phyloP scores from a whole-genome alignment of 228 moss, liverwort and hornwort species.

The Sphagnum magellanicum region DNA sequence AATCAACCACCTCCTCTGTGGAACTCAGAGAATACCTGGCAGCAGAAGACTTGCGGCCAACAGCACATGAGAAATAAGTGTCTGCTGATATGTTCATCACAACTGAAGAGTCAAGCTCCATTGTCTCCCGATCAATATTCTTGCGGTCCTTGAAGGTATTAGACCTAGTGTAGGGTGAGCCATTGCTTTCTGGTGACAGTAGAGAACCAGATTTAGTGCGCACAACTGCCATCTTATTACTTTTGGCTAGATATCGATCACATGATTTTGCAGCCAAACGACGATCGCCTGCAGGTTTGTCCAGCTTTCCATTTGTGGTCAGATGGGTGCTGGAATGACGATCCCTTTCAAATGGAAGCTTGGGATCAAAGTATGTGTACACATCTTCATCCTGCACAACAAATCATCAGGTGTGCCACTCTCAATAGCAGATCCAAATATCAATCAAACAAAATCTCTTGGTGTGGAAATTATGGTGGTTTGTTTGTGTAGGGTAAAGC shows the following conservation, averaged over 20 bases:
- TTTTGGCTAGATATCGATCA: constrained; percentile 20
- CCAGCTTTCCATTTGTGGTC: constrained; percentile 22
- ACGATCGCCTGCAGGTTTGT: constrained; percentile 20
- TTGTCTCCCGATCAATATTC: constrained; percentile 12
- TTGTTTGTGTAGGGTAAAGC: no score
- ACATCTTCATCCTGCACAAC: constrained; percentile 67
- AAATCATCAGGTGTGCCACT: background rate
- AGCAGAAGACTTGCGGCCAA: constrained; percentile 71
- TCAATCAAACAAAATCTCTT: background rate
- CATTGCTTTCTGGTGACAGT: constrained; percentile 9
- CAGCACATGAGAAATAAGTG: constrained; percentile 89
- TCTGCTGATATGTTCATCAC: constrained; percentile 39
- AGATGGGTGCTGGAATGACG: constrained; percentile 4
- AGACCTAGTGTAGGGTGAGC: background rate
- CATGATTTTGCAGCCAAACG: constrained; percentile 33
- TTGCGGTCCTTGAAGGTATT: constrained; percentile 8
- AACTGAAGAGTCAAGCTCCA: constrained; percentile 1
- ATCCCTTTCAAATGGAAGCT: constrained; percentile 57
- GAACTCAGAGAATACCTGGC: constrained; percentile 76
- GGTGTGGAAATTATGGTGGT: no score
- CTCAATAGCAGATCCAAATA: background rate
- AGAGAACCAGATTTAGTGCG: constrained; percentile 40
- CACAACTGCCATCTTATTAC: constrained; percentile 27
- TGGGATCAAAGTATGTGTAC: constrained; percentile 75
- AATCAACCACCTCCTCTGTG: constrained; percentile 77